phyloP scores from a whole-genome alignment of 768 basidiomycete genomes.

The Mycena rosella region DNA sequence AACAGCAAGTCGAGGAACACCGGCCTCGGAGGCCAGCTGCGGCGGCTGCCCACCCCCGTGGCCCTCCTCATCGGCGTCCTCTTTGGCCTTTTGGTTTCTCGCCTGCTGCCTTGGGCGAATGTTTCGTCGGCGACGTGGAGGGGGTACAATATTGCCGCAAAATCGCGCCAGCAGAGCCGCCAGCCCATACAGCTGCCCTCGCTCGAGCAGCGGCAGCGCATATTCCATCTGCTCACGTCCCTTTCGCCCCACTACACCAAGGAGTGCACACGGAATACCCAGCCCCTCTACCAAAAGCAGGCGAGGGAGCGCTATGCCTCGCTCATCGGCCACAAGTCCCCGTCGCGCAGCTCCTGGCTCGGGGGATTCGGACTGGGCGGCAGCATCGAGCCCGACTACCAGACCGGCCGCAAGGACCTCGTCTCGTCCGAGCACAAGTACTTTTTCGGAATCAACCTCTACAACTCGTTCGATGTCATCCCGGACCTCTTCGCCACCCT shows the following conservation, averaged over 20 bases:
- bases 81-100: slow-evolving; percentile 69
- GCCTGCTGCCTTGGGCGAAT: slow-evolving; percentile 60
- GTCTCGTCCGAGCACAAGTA: slow-evolving; percentile 89
- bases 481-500: slow-evolving; percentile 97
- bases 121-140: slow-evolving; percentile 65
- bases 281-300: slow-evolving; percentile 88
- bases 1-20: slow-evolving; percentile 26
- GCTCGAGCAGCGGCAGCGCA: slow-evolving; percentile 84
- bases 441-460: slow-evolving; percentile 99
- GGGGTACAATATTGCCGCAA: slow-evolving; percentile 63
- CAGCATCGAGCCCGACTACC: slow-evolving; percentile 52
- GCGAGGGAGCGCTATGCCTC: slow-evolving; percentile 87
- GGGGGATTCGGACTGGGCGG: slow-evolving; percentile 60
- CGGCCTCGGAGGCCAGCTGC: slow-evolving; percentile 47
- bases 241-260: slow-evolving; percentile 94
- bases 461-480: slow-evolving; percentile 99
- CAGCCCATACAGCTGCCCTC: slow-evolving; percentile 83
- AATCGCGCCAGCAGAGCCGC: slow-evolving; percentile 65
- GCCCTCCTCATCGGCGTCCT: slow-evolving; percentile 73
- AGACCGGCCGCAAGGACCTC: slow-evolving; percentile 52
- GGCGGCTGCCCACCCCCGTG: slow-evolving; percentile 64
- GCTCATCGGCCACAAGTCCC: slow-evolving; percentile 82
- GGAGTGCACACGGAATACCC: slow-evolving; percentile 88
- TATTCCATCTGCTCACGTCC: slow-evolving; percentile 88
- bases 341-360: slow-evolving; percentile 71